Conservation (phyloP, 73 alveolate genomes). For the Paramecium tetraurelia region DNA sequence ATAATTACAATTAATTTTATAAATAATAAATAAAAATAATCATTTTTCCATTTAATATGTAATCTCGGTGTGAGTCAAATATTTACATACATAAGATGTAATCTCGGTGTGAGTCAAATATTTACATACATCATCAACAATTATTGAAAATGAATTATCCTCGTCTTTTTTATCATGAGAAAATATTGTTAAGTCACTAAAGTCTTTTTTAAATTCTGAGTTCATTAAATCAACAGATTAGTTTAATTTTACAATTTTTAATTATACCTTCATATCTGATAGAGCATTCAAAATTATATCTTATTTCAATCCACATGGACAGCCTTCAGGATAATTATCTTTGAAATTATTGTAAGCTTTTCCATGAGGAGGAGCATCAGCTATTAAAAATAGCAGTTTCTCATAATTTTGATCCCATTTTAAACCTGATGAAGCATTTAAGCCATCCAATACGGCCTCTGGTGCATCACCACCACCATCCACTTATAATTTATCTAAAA, state of each 20-base stretch:
- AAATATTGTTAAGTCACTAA: neutral
- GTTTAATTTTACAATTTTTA: neutral
- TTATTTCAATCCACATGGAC: neutral
- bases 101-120: neutral
- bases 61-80: neutral
- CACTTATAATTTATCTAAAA: neutral
- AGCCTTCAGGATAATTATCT: neutral
- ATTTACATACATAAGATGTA: neutral
- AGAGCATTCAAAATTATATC: neutral
- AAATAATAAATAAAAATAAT: no score
- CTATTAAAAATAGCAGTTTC: neutral
- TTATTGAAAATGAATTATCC: neutral
- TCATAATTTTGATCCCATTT: neutral
- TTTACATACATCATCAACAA: neutral
- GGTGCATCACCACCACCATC: conserved; percentile 55
- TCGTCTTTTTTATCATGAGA: neutral
- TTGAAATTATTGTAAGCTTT: neutral
- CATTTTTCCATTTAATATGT: neutral
- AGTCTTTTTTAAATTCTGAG: neutral
- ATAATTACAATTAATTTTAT: no score
- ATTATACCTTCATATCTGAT: neutral
- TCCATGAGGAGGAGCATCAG: conserved; percentile 62
- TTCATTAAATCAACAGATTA: neutral
- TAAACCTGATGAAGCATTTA: neutral
- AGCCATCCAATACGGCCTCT: conserved; percentile 48